Conservation (phyloP, 202 grass and related monocot genomes). For the Zoysia matrella region DNA sequence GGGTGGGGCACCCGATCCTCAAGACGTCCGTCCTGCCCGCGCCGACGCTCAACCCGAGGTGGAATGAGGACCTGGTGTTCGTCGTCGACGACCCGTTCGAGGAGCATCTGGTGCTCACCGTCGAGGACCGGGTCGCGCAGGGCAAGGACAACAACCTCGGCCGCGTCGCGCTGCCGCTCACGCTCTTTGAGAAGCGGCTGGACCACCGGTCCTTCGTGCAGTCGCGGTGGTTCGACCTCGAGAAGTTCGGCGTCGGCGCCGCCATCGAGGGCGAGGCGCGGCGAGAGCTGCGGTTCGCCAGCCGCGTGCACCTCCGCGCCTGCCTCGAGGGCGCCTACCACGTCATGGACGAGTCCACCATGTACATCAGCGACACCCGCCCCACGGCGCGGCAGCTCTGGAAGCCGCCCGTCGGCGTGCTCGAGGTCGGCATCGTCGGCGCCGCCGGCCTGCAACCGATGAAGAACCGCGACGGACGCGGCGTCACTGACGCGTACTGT, state of each 20-base stretch:
- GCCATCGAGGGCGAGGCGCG: slow-evolving; percentile 80
- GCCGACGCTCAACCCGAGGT: slow-evolving; percentile 67
- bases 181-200: slow-evolving; percentile 80
- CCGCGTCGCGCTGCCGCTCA: slow-evolving; percentile 63
- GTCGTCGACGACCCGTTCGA: slow-evolving; percentile 94
- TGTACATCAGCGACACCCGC: slow-evolving; percentile 92
- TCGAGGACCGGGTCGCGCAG: slow-evolving; percentile 73
- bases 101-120: slow-evolving; percentile 81
- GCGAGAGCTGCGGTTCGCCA: slow-evolving; percentile 82
- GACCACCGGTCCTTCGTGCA: slow-evolving; percentile 86
- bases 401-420: slow-evolving; percentile 72
- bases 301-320: slow-evolving; percentile 72
- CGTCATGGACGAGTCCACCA: slow-evolving; percentile 97
- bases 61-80: slow-evolving; percentile 95
- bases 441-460: slow-evolving; percentile 74
- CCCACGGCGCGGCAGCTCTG: slow-evolving; percentile 78
- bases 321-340: slow-evolving; percentile 95
- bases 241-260: slow-evolving; percentile 67
- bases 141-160: slow-evolving; percentile 85
- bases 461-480: slow-evolving; percentile 73
- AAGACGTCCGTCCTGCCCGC: slow-evolving; percentile 60
- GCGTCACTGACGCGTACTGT: slow-evolving; percentile 85
- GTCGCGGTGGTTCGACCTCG: slow-evolving; percentile 87
- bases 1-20: slow-evolving; percentile 27
- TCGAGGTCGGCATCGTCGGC: slow-evolving; percentile 87